Evolutionary conservation across 768 basidiomycete species (phyloP), one percentile per base, ranked within the genome.

Genomic region (Rhizopogon salebrosus): DNA sequence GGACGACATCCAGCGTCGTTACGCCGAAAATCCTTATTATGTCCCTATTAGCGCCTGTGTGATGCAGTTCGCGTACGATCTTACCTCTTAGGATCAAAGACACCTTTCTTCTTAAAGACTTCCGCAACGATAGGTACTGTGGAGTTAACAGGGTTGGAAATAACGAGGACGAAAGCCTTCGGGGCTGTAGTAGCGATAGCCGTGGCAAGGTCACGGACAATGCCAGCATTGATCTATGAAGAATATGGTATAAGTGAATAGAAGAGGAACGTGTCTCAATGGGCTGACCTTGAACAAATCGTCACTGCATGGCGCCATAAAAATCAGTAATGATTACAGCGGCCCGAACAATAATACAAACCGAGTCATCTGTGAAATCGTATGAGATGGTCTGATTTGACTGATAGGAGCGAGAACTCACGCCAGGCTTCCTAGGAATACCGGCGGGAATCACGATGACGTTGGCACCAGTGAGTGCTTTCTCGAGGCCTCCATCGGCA

Each of bases 111-210:
- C 83, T 95, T 99, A 76, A 95, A 83, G 35, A 95, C 87, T 71
- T 98, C 95, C 14, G 84, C 92, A 41, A 93, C 92, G 64, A 99
- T 92, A 43, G 97, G 97, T 36, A 98, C 95, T 36, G 97, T 98
- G 39, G 95, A 98, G 82, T 99, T 98, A 67, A 99, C 95, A 29
- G 97, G 97, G 78, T 99, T 99, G 62, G 97, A 95, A 71, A 99
- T 98, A 60, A 99, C 94, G 45, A 94, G 83, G 41, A 98, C 83
- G 62, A 89, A 87, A 20, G 97, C 97, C 65, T 93, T 94, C 54
- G 95, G 95, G 39, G 83, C 82, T 45, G 73, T 66, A 14, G 80
- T 84, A 14, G 95, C 95, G 62, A 94, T 90, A 29, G 90, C 94
- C 34, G 83, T 87, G 14, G 95, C 95, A 54, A 99, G 84, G 64